phyloP scores from a whole-genome alignment of 257 asterid species.

The Eustoma russellianum region DNA sequence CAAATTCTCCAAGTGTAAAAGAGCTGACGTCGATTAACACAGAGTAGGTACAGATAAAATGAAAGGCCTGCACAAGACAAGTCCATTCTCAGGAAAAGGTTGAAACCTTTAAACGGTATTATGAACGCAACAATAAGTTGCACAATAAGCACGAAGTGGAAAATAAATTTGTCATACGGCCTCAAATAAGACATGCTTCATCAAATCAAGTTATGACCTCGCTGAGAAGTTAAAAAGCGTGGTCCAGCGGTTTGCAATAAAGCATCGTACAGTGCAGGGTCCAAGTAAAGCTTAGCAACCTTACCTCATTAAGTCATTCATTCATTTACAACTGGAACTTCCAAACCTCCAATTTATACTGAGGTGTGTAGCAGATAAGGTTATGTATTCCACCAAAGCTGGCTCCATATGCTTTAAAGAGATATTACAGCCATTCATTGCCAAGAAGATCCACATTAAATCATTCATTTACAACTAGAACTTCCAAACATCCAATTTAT shows the following conservation, averaged over 20 bases:
- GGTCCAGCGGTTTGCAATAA: too few relatives aligned
- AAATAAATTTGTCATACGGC: neutral
- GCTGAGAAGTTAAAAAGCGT: too few relatives aligned
- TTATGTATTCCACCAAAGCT: too few relatives aligned
- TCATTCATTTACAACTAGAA: neutral
- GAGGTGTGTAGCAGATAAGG: too few relatives aligned
- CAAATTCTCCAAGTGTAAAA: conserved; percentile 81
- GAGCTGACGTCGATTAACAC: conserved; percentile 39
- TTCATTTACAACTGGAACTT: too few relatives aligned
- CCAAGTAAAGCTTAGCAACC: too few relatives aligned
- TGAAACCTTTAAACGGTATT: neutral
- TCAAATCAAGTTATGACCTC: neutral
- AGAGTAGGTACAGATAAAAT: conserved; percentile 78
- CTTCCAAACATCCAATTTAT: neutral
- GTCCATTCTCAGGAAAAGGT: conserved; percentile 7
- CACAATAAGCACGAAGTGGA: neutral
- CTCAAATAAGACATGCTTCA: neutral
- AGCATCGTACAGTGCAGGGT: too few relatives aligned
- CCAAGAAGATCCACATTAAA: neutral
- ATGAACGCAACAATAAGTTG: neutral
- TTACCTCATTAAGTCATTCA: too few relatives aligned
- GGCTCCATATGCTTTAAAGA: neutral
- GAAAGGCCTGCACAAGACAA: conserved; percentile 53
- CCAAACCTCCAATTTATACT: too few relatives aligned
- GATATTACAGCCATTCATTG: too few relatives aligned